Evolutionary conservation across 179 eudicot species (phyloP).

Genomic region (Gypsophila paniculata): DNA sequence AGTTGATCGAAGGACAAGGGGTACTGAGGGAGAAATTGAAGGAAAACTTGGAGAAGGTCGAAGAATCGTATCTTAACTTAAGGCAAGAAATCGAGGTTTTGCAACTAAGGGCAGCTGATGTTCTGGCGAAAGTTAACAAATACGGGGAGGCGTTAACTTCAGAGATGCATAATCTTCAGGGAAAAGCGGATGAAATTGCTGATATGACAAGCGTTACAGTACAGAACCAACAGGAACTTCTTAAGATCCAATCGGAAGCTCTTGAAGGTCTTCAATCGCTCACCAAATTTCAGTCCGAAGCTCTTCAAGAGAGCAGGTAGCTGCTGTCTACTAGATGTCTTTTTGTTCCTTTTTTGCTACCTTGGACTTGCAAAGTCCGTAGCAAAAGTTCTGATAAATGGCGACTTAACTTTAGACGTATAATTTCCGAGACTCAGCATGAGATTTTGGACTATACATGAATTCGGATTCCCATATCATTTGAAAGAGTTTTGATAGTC

Average conservation of each 20-base stretch:
- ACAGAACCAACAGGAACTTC: slow-evolving; percentile 67
- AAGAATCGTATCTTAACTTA: slow-evolving; percentile 46
- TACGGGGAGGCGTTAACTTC: slow-evolving; percentile 52
- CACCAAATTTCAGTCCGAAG: slow-evolving; percentile 49
- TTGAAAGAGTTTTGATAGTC: too few relatives aligned
- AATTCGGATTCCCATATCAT: too few relatives aligned
- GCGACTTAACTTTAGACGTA: too few relatives aligned
- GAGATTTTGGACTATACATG: too few relatives aligned
- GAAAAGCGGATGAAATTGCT: slow-evolving; percentile 65
- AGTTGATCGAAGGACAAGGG: slow-evolving; percentile 50
- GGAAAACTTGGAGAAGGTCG: slow-evolving; percentile 45
- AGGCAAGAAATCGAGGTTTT: slow-evolving; percentile 41
- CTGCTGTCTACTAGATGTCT: neutral
- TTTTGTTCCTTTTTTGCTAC: neutral
- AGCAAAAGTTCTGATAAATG: too few relatives aligned
- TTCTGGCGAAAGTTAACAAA: slow-evolving; percentile 48
- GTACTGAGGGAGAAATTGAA: slow-evolving; percentile 48
- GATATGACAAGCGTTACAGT: slow-evolving; percentile 46
- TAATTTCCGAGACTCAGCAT: too few relatives aligned
- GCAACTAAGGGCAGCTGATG: slow-evolving; percentile 46
- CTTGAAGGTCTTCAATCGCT: slow-evolving; percentile 60
- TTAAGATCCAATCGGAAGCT: slow-evolving; percentile 57
- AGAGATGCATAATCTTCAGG: slow-evolving; percentile 55
- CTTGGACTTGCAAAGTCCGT: too few relatives aligned
- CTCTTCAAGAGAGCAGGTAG: slow-evolving; percentile 83